Percentiles rank a stretch among this genome's conserved stretches.
phyloP scores from a whole-genome alignment of 1,284 basidiomycete genomes.

The Cryptococcus sp. region DNA sequence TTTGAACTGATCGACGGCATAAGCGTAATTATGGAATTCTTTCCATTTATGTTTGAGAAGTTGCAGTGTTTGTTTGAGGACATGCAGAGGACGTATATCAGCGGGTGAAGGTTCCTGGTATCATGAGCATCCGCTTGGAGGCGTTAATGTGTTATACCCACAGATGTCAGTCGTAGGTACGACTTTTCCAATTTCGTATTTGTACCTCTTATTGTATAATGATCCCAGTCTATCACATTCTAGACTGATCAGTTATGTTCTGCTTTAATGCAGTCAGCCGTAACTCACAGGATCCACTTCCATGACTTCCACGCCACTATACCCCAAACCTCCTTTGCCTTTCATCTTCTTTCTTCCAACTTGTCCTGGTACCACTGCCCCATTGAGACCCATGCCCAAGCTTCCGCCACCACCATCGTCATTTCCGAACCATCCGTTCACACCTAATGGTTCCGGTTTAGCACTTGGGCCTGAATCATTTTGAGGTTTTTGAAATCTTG shows the following conservation, averaged over 20 bases:
- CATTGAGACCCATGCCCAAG: slow-evolving; percentile 1
- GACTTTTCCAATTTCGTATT: slow-evolving; percentile 87
- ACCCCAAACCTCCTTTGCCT: slow-evolving; percentile 32
- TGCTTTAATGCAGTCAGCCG: neutral
- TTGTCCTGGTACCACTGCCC: slow-evolving; percentile 21
- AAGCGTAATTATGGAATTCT: slow-evolving; percentile 71
- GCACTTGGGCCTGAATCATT: neutral
- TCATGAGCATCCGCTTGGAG: neutral
- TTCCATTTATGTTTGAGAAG: slow-evolving; percentile 88
- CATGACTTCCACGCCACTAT: slow-evolving; percentile 27
- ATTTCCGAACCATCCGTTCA: slow-evolving; percentile 23
- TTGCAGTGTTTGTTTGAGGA: slow-evolving; percentile 78
- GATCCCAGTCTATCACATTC: slow-evolving; percentile 98
- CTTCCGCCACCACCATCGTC: slow-evolving; percentile 6
- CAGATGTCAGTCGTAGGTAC: slow-evolving; percentile 89
- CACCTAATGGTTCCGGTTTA: slow-evolving; percentile 2
- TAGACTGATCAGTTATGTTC: slow-evolving; percentile 35
- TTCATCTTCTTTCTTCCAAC: slow-evolving; percentile 37
- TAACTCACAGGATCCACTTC: slow-evolving; percentile 50
- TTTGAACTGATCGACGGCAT: slow-evolving; percentile 98
- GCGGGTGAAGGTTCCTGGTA: slow-evolving; percentile 86
- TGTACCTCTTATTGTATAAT: slow-evolving; percentile 88
- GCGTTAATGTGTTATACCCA: slow-evolving; percentile 46
- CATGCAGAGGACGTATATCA: slow-evolving; percentile 80
- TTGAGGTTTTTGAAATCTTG: slow-evolving; percentile 29